Conservation (phyloP, 805 yeast genomes). For the Candida boidinii region DNA sequence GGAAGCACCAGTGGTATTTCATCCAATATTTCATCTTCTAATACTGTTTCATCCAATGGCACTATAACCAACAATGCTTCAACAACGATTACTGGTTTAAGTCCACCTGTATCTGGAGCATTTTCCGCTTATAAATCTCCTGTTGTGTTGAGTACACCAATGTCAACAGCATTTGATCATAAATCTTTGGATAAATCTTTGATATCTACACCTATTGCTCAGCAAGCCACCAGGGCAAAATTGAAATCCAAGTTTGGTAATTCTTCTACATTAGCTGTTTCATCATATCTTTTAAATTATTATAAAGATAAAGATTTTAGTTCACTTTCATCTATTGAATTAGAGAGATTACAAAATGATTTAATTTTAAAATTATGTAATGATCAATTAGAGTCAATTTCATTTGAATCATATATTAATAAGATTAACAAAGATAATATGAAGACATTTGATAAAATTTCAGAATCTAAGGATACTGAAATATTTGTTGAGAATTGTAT, state of each 20-base stretch:
- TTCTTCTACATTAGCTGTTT: slow-evolving; percentile 38
- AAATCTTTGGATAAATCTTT: slow-evolving; percentile 25
- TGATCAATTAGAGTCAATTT: slow-evolving; percentile 19
- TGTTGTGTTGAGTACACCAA: slow-evolving; percentile 12
- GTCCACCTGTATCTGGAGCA: slow-evolving; percentile 22
- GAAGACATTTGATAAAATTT: slow-evolving; percentile 9
- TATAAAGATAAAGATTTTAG: slow-evolving; percentile 15
- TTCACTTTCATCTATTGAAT: slow-evolving; percentile 25
- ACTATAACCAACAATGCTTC: no score
- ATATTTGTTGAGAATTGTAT: slow-evolving; percentile 23
- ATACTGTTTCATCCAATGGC: slow-evolving; percentile 1
- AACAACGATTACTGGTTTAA: no score
- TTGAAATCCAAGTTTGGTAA: slow-evolving; percentile 44
- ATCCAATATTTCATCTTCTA: not conserved
- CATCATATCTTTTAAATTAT: slow-evolving; percentile 14
- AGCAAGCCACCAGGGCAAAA: slow-evolving; percentile 45
- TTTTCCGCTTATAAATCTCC: slow-evolving; percentile 14
- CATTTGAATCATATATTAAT: slow-evolving; percentile 23
- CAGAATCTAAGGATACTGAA: slow-evolving; percentile 35
- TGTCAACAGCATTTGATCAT: slow-evolving; percentile 10
- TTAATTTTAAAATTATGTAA: slow-evolving; percentile 28
- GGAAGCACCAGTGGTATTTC: no score
- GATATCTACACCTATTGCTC: slow-evolving; percentile 55
- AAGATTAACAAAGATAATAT: no score
- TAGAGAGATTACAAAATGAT: slow-evolving; percentile 23